These are phyloP conservation scores for Entoloma clypeatum DNA, from an alignment of 1,284 basidiomycete species.

Conservation along the genomic window DNA sequence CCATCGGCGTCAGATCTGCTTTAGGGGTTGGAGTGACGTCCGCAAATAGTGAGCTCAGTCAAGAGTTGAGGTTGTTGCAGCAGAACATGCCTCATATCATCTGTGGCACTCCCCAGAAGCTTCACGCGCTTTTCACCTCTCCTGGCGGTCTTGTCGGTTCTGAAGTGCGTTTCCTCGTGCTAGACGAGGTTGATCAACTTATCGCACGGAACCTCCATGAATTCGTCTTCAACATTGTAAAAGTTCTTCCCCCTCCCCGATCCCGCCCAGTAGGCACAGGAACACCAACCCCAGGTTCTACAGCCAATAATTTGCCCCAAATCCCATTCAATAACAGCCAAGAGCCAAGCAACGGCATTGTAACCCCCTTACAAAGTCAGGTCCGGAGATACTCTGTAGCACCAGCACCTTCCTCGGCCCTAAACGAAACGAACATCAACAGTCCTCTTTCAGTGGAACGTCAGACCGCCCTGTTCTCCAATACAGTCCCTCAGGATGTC, in stretches of 20 bases:
- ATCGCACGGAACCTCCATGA: constrained; percentile 97
- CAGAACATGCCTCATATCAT: constrained; percentile 93
- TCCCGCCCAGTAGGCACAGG: constrained; percentile 51
- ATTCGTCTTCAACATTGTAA: constrained; percentile 89
- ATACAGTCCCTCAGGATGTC: constrained; percentile 91
- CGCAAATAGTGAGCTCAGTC: constrained; percentile 60
- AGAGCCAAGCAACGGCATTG: constrained; percentile 42
- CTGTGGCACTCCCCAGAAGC: constrained; percentile 94
- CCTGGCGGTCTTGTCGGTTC: constrained; percentile 71
- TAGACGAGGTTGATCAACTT: constrained; percentile 97
- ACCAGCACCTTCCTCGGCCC: constrained; percentile 39
- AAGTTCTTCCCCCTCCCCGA: constrained; percentile 82
- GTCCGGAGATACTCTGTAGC: constrained; percentile 58
- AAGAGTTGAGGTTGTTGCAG: constrained; percentile 80
- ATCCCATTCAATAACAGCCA: constrained; percentile 44
- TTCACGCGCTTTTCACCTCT: constrained; percentile 89
- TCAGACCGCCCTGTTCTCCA: constrained; percentile 95
- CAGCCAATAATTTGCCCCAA: constrained; percentile 24
- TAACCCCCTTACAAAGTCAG: constrained; percentile 51
- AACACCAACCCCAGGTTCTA: constrained; percentile 37
- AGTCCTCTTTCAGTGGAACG: constrained; percentile 59
- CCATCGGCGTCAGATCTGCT: constrained; percentile 85
- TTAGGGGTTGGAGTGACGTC: constrained; percentile 78
- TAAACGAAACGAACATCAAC: constrained; percentile 31
- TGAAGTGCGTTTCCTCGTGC: constrained; percentile 87